Evolutionary conservation across 192 early-diverging fungal genomes (phyloP).

Genomic region (Umbelopsis sp.): DNA sequence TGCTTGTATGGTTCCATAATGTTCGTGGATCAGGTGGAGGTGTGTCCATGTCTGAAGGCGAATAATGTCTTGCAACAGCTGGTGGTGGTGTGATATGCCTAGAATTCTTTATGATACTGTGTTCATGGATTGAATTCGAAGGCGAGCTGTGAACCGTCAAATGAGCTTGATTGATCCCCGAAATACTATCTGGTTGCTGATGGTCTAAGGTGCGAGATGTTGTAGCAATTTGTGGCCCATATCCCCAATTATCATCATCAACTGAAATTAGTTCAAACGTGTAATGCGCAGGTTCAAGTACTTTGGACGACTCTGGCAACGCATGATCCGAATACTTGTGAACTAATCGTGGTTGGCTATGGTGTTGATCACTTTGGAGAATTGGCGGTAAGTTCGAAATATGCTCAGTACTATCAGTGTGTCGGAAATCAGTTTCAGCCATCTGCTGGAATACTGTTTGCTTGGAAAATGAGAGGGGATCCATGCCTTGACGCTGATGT

Average conservation of each 20-base stretch:
- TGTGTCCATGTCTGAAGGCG: conserved; percentile 12
- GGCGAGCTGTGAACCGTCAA: background rate
- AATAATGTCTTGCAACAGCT: background rate
- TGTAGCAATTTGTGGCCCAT: background rate
- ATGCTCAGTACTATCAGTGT: background rate
- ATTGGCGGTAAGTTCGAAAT: background rate
- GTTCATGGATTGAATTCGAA: background rate
- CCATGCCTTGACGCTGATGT: background rate
- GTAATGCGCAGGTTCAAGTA: conserved; percentile 37
- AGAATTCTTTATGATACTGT: background rate
- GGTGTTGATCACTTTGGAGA: background rate
- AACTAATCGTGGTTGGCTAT: background rate
- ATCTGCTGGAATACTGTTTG: background rate
- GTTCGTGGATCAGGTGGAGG: conserved; percentile 24
- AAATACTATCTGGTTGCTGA: background rate
- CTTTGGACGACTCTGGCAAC: conserved; percentile 17
- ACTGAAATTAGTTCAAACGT: conserved; percentile 42
- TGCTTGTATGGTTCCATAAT: conserved; percentile 7
- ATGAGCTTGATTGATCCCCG: background rate
- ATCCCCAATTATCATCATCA: conserved; percentile 38
- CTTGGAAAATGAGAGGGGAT: background rate
- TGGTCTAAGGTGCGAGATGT: background rate
- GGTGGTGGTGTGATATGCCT: conserved; percentile 4
- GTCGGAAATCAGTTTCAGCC: background rate
- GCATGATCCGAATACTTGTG: background rate